Percentiles rank a stretch among this genome's conserved stretches.
These are phyloP conservation scores for Rhodotorula taiwanensis DNA, from an alignment of 768 basidiomycete species.

Conservation along the genomic window DNA sequence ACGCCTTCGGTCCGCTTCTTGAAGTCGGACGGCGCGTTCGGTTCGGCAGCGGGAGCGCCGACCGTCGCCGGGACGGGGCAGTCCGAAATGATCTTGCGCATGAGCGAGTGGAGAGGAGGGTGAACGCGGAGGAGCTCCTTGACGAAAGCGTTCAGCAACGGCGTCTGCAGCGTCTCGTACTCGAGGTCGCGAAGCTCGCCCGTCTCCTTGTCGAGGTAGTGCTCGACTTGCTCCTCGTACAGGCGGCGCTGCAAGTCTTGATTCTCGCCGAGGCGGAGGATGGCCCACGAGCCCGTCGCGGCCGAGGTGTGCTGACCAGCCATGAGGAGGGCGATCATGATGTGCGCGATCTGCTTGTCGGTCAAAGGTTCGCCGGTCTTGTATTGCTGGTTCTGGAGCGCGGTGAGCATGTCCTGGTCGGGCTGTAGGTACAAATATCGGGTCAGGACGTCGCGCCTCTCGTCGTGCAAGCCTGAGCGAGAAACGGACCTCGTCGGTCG, in stretches of 20 bases:
- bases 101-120: conserved; percentile 90
- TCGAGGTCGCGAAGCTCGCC: conserved; percentile 71
- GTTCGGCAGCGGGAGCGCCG: conserved; percentile 60
- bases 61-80: conserved; percentile 74
- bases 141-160: conserved; percentile 78
- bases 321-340: conserved; percentile 98
- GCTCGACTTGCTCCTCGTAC: conserved; percentile 79
- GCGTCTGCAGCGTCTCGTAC: conserved; percentile 80
- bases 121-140: conserved; percentile 89
- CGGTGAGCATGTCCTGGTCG: conserved; percentile 85
- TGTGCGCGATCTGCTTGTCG: conserved; percentile 92
- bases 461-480: too few relatives aligned
- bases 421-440: conserved; percentile 48
- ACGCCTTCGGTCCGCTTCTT: conserved; percentile 48
- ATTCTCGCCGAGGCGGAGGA: conserved; percentile 76
- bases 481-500: conserved; percentile 49
- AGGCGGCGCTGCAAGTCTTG: conserved; percentile 70
- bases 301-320: conserved; percentile 98
- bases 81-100: conserved; percentile 83
- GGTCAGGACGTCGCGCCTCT: not conserved
- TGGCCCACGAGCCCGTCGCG: conserved; percentile 79
- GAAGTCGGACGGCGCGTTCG: conserved; percentile 1
- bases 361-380: conserved; percentile 66
- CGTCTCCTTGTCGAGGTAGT: conserved; percentile 55
- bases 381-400: conserved; percentile 76